Evolutionary conservation across 139 green algal genomes (phyloP).

Genomic region (Micromonas pusilla): DNA sequence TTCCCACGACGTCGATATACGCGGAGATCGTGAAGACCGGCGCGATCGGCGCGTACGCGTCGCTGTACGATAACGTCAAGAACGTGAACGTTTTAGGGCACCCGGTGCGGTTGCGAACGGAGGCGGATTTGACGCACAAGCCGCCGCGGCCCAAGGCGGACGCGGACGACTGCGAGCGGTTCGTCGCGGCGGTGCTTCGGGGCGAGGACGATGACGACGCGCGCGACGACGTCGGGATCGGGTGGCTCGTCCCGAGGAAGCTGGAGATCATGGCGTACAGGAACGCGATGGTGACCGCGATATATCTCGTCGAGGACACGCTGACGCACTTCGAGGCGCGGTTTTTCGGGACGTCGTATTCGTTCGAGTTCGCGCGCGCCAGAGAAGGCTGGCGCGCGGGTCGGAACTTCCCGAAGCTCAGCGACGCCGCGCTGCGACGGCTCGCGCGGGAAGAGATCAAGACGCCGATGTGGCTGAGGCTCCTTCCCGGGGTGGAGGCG

Average conservation of each 20-base stretch:
- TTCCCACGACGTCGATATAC: background rate
- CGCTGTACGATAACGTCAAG: background rate
- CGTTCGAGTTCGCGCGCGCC: background rate
- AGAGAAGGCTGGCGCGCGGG: background rate
- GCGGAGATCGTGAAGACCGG: background rate
- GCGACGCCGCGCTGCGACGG: background rate
- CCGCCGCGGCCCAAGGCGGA: background rate
- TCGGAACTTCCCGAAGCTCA: background rate
- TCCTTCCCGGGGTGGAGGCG: background rate
- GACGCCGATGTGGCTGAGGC: background rate
- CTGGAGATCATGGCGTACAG: background rate
- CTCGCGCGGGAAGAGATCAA: background rate
- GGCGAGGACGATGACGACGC: background rate
- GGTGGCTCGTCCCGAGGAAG: background rate
- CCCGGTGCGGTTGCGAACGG: background rate
- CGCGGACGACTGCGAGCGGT: background rate
- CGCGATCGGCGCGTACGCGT: background rate
- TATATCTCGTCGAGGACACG: background rate
- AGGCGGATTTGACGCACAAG: background rate
- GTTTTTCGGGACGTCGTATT: background rate
- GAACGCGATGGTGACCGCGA: background rate
- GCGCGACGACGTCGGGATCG: background rate
- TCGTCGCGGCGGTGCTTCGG: background rate
- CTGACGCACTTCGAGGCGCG: background rate
- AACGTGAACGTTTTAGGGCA: background rate